Conservation (phyloP, 208 protist species). For the Trypanosoma brucei region DNA sequence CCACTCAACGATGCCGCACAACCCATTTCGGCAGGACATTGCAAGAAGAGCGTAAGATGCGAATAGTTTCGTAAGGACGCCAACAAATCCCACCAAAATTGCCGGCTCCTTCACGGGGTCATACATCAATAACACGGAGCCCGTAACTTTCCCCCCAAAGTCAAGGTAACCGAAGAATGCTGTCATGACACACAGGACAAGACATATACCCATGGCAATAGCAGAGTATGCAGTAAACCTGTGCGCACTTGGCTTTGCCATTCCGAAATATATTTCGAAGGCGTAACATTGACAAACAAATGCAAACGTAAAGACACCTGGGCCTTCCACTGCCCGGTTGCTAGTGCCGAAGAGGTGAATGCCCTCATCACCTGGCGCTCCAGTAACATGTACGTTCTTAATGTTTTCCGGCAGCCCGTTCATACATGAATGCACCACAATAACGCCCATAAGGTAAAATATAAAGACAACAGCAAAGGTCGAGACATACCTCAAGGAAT, state of each 20-base stretch:
- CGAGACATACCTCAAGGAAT: slow-evolving; percentile 59
- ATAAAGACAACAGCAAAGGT: slow-evolving; percentile 46
- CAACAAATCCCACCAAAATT: slow-evolving; percentile 52
- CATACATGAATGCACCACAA: slow-evolving; percentile 42
- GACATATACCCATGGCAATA: slow-evolving; percentile 48
- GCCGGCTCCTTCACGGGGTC: slow-evolving; percentile 47
- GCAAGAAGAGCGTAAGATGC: slow-evolving; percentile 49
- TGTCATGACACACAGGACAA: slow-evolving; percentile 42
- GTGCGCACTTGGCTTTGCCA: slow-evolving; percentile 26
- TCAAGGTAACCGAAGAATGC: slow-evolving; percentile 66
- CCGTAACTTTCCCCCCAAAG: slow-evolving; percentile 36
- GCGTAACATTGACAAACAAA: slow-evolving; percentile 57
- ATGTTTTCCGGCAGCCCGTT: slow-evolving; percentile 27
- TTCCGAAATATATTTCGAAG: slow-evolving; percentile 39
- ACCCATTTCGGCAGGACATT: slow-evolving; percentile 54
- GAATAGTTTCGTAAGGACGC: slow-evolving; percentile 58
- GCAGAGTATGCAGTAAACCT: slow-evolving; percentile 34
- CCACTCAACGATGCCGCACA: slow-evolving; percentile 48
- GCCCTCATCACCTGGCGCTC: not conserved
- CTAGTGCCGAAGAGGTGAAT: slow-evolving; percentile 10
- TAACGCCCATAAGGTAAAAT: slow-evolving; percentile 47
- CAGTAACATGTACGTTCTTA: not conserved
- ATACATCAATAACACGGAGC: slow-evolving; percentile 58
- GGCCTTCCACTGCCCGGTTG: slow-evolving; percentile 11
- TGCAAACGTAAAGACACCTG: slow-evolving; percentile 32